Evolutionary conservation across 2,329 filamentous ascomycete genomes (phyloP).

Genomic region (Penicillium vulpinum): DNA sequence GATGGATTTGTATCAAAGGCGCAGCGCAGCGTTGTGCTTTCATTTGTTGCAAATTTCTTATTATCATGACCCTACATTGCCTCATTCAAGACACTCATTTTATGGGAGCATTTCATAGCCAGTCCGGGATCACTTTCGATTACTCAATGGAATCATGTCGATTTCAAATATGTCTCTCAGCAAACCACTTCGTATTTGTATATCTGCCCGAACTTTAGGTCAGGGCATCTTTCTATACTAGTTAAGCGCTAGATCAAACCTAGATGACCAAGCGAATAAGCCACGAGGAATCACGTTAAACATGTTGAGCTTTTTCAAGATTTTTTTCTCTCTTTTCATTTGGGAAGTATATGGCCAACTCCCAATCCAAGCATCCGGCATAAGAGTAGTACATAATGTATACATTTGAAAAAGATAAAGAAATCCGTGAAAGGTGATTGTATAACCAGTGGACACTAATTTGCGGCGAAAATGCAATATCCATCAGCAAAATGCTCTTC

Average conservation of each 20-base stretch:
- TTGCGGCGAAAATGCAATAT: not conserved
- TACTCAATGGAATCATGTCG: not conserved
- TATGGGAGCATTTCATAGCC: not conserved
- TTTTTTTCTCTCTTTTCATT: not conserved
- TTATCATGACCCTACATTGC: not conserved
- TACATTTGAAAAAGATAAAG: not conserved
- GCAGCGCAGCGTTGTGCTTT: not conserved
- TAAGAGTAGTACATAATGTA: not conserved
- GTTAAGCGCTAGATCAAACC: not conserved
- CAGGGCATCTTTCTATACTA: not conserved
- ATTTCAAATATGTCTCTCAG: not conserved
- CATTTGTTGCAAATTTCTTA: not conserved
- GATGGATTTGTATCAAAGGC: slow-evolving; percentile 6
- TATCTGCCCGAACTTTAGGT: not conserved
- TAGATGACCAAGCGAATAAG: not conserved
- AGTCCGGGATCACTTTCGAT: not conserved
- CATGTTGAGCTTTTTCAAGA: not conserved
- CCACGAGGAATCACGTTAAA: too few species aligned
- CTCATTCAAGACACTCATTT: not conserved
- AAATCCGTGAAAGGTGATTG: not conserved
- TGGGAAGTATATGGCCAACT: not conserved
- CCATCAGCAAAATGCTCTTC: not conserved
- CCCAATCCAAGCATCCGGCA: not conserved
- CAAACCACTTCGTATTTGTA: not conserved
- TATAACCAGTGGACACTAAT: not conserved